phyloP scores from a whole-genome alignment of 179 eudicot species.

The Silene noctiflora region DNA sequence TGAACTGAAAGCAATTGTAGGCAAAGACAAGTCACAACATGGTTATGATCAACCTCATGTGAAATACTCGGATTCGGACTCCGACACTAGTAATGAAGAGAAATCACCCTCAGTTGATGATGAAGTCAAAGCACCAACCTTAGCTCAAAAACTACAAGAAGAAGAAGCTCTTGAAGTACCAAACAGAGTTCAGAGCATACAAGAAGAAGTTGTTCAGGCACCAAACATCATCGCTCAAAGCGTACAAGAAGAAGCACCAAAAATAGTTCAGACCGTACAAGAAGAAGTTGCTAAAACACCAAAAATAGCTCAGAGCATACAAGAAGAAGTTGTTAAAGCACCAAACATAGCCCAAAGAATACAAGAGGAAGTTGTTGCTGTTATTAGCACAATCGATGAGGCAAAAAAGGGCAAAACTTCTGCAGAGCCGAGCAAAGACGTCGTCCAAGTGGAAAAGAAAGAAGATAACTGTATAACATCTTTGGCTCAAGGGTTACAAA shows the following conservation, averaged over 20 bases:
- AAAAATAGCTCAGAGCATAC: not conserved
- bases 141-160: not conserved
- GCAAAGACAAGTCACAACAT: not conserved
- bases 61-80: not conserved
- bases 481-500: slow-evolving; percentile 23
- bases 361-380: slow-evolving; percentile 20
- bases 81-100: not conserved
- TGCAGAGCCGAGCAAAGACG: not conserved
- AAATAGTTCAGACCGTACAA: no score
- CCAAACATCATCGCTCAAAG: not conserved
- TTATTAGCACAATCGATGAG: not conserved
- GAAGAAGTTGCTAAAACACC: no score
- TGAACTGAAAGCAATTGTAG: not conserved
- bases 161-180: not conserved
- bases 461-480: slow-evolving; percentile 22
- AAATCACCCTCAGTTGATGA: not conserved
- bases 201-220: not conserved
- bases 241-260: no score
- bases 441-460: slow-evolving; percentile 3
- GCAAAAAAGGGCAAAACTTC: not conserved
- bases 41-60: slow-evolving; percentile 1
- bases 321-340: not conserved
- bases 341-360: not conserved
- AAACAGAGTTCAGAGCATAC: not conserved
- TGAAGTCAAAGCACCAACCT: not conserved